Conservation (phyloP, 768 basidiomycete genomes). For the Mycena rosella region DNA sequence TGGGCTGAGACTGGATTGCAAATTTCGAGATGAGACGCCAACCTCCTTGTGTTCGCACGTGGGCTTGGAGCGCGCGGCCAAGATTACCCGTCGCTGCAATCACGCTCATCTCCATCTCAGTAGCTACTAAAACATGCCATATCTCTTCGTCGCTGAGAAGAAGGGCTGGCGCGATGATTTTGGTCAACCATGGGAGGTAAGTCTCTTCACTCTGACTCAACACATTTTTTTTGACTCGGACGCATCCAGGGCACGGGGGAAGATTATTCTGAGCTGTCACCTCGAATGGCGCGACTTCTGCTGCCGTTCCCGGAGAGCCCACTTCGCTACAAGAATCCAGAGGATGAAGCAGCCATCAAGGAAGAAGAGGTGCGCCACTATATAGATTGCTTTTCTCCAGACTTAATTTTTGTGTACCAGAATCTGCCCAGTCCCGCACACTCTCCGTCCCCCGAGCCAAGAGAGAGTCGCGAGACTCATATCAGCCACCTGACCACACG, state of each 20-base stretch:
- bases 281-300: too few species aligned
- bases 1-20: not conserved
- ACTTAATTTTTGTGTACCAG: not conserved
- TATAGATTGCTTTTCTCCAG: not conserved
- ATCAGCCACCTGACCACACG: not conserved
- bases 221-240: not conserved
- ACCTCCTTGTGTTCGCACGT: conserved; percentile 13
- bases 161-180: too few species aligned
- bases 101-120: too few species aligned
- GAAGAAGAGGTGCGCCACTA: not conserved
- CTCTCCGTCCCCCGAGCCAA: not conserved
- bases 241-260: not conserved
- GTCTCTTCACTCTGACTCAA: not conserved
- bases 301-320: not conserved
- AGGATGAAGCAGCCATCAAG: not conserved
- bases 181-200: not conserved
- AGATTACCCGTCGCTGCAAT: not conserved
- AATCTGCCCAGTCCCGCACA: not conserved
- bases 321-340: not conserved
- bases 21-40: not conserved
- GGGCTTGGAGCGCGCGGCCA: not conserved
- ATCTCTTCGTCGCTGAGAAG: not conserved
- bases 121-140: not conserved
- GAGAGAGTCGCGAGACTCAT: not conserved
- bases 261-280: too few species aligned